Evolutionary conservation across 2,329 filamentous ascomycete genomes (phyloP).

Genomic region (Penicillium brasilianum): DNA sequence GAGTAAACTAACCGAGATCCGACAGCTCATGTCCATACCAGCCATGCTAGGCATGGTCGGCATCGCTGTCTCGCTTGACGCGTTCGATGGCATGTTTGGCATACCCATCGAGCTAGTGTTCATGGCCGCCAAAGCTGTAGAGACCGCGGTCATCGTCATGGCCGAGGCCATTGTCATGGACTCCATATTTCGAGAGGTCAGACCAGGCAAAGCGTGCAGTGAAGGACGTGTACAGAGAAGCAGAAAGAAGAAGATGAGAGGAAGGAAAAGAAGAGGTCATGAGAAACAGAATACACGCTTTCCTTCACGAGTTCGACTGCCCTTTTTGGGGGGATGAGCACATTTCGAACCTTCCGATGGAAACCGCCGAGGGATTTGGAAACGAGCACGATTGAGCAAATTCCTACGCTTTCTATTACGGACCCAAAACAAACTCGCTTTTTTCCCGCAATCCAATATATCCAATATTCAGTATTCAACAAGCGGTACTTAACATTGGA

Average conservation of each 20-base stretch:
- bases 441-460: not conserved
- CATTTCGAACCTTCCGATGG: slow-evolving; percentile 11
- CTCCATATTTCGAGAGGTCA: not conserved
- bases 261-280: not conserved
- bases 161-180: not conserved
- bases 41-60: slow-evolving; percentile 23
- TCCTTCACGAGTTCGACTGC: not conserved
- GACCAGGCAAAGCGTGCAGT: not conserved
- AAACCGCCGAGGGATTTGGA: not conserved
- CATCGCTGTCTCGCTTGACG: slow-evolving; percentile 8
- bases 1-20: slow-evolving; percentile 34
- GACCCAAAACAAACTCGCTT: not conserved
- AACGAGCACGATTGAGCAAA: slow-evolving; percentile 33
- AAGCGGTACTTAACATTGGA: not conserved
- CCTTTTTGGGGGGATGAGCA: slow-evolving; percentile 10
- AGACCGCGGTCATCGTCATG: slow-evolving; percentile 3
- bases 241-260: not conserved
- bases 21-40: slow-evolving; percentile 35
- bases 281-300: not conserved
- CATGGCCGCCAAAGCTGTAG: slow-evolving; percentile 14
- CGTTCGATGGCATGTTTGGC: not conserved
- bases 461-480: not conserved
- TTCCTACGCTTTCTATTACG: slow-evolving; percentile 14
- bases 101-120: slow-evolving; percentile 11
- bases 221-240: not conserved